Base-by-base conservation (phyloP, 1,284 basidiomycete species). In the Exobasidium rhododendri region DNA sequence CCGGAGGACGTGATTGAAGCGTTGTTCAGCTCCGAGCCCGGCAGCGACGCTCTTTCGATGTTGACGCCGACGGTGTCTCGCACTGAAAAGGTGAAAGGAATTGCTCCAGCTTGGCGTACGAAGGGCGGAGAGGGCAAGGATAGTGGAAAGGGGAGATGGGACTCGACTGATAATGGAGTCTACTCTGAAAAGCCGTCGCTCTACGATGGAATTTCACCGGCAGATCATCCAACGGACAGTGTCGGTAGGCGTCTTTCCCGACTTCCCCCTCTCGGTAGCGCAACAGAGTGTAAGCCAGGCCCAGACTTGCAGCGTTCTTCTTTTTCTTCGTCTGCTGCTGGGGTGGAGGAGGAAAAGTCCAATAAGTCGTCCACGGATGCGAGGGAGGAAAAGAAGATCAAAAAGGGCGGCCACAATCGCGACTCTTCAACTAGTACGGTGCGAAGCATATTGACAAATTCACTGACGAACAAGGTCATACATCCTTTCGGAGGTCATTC, bases 1-100 rank as follows among this genome's bases (percentile, higher is more conserved):
- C 70, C 71, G 14, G 70, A 73, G 31, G 66, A 68, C 17, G 43
- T 73, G 3, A 61, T 73, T 52, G 62, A 68, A 28, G 69, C 69
- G 47, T 68, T 73, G 54, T 73, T 73, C 62, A 63, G 63, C 26
- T 65, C 68, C 26, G 35, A 17, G 17, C 17, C 35, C 17, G 35
- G 35, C 17, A 40, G 35, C 17, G 17, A 40, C 17, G 35, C 35
- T 17, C 7, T 40, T 17, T 14, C n/a, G 29, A 58, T 58, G 56
- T 26, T 58, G 11, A 45, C 40, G 10, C 46, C 56, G 30, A 58
- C 56, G 13, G 44, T 47, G n/a, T 45, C 29, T 29, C 40, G 56
- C n/a, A 45, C 40, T 20, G 46, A 58, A 45, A 58, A 58, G n/a
- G 53, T 55, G 17, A 29, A 55, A 20, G 29, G 28, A 43, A n/a